phyloP scores from a whole-genome alignment of 2,329 filamentous ascomycete species.

The Colletotrichum siamense region DNA sequence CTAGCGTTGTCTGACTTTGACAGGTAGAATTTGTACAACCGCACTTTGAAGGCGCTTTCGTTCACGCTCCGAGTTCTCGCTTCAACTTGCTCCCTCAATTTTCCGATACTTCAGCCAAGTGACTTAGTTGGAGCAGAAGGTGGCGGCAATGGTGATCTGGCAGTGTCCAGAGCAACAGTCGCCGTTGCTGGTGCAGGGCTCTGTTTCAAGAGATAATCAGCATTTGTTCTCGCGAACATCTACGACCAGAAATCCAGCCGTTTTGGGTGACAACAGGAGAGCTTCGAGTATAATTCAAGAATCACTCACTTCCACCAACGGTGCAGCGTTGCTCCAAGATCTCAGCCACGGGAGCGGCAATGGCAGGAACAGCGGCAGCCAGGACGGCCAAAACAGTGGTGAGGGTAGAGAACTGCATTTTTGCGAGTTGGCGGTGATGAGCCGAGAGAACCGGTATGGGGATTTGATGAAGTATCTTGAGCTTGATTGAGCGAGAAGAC shows the following conservation, averaged over 20 bases:
- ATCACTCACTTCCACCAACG: background rate
- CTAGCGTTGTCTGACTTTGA: background rate
- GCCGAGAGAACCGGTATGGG: background rate
- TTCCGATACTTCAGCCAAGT: background rate
- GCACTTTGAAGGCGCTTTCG: background rate
- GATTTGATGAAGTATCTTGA: too few relatives aligned
- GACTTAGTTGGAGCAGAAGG: background rate
- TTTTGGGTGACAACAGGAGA: too few relatives aligned
- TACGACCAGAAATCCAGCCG: background rate
- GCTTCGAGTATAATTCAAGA: background rate
- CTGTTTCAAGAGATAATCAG: background rate
- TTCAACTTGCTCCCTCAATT: background rate
- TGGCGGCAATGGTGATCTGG: background rate
- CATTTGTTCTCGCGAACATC: background rate
- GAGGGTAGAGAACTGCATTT: conserved; percentile 53
- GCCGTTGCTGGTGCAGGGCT: background rate
- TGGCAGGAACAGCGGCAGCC: conserved; percentile 33
- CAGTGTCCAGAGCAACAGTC: background rate
- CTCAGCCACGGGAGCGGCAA: background rate
- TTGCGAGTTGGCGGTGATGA: background rate
- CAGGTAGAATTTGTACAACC: background rate
- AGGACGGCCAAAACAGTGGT: conserved; percentile 49
- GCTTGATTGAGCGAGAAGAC: background rate
- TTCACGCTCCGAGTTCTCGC: background rate
- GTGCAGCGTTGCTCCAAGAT: background rate